Evolutionary conservation across 2,329 filamentous ascomycete species (phyloP), one percentile per base, ranked within the genome.

Genomic region (Nemania sp.): DNA sequence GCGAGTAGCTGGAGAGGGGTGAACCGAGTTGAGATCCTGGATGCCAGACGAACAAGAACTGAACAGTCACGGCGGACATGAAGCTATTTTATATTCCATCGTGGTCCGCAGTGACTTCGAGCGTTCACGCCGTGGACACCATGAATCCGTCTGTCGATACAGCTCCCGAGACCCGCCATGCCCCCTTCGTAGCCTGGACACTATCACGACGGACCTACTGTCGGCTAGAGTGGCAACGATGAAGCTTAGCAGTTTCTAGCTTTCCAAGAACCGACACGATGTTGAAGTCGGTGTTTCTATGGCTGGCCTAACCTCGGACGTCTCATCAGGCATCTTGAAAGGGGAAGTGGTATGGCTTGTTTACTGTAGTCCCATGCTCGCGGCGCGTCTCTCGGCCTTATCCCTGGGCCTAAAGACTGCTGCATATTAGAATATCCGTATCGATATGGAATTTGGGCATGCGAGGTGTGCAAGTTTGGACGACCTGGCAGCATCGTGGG

Each of bases 371-470:
- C 32, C 54, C 55, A 45, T 12, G 55, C 32, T 40, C 40, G 11
- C 55, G 55, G 55, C 55, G 40, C 51, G 21, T 57, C 15, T 57
- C 55, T 57, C 55, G 55, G 55, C 47, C 39, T 39, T 52, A 52
- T 45, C 40, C 20, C 37, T 18, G 37, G 17, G 17, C 20, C 37
- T 17, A 43, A 32, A 34, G n/a, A 43, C 37, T 57, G 21, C 21
- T 49, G 54, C 40, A 51, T 57, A 29, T 29, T n/a, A 35, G n/a
- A 49, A 43, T 25, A 25, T 35, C 46, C 37, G 39, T 12, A 46
- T 46, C 39, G 42, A 15, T 21, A 29, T 39, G 18, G 6, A 46
- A 11, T 37, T n/a, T 20, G 15, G 11, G 10, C 25, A 25, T 29
- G 50, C 43, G 11, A 45, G 11, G 39, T 29, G 17, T 25, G 20